Evolutionary conservation across 495 filamentous ascomycete genomes (phyloP).

Genomic region (Hyphodiscus hymeniophilus): DNA sequence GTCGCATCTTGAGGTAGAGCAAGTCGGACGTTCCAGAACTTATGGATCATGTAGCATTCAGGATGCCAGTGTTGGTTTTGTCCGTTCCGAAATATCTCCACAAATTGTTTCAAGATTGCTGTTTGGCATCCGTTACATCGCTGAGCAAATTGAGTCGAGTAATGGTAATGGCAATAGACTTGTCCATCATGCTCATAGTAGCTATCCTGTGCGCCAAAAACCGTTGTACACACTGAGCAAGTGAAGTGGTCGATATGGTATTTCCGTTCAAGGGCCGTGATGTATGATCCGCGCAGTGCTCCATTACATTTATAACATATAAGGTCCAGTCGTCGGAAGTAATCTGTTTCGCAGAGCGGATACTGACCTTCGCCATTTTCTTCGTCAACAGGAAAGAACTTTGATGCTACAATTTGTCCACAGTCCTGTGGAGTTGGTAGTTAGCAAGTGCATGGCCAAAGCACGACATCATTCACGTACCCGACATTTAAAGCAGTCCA

Average conservation of each 20-base stretch:
- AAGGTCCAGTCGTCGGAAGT: slow-evolving; percentile 86
- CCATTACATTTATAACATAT: slow-evolving; percentile 88
- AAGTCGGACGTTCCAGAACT: slow-evolving; percentile 98
- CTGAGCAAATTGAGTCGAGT: slow-evolving; percentile 95
- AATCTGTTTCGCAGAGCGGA: slow-evolving; percentile 95
- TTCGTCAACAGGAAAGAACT: slow-evolving; percentile 95
- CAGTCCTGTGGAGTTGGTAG: slow-evolving; percentile 64
- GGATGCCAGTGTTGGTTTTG: slow-evolving; percentile 99
- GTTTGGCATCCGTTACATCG: slow-evolving; percentile 94
- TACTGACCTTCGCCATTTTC: slow-evolving; percentile 80
- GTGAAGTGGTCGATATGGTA: slow-evolving; percentile 99
- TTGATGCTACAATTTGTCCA: slow-evolving; percentile 90
- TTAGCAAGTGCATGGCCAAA: slow-evolving; percentile 8
- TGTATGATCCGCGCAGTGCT: slow-evolving; percentile 93
- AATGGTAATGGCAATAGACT: slow-evolving; percentile 98
- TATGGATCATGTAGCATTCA: slow-evolving; percentile 99
- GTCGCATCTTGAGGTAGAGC: slow-evolving; percentile 46
- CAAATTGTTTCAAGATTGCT: slow-evolving; percentile 98
- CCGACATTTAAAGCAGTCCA: slow-evolving; percentile 96
- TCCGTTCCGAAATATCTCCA: slow-evolving; percentile 96
- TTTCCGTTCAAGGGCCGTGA: slow-evolving; percentile 93
- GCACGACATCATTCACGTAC: slow-evolving; percentile 46
- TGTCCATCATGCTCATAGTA: slow-evolving; percentile 98
- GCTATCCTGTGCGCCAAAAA: slow-evolving; percentile 95
- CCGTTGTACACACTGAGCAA: slow-evolving; percentile 91